phyloP scores from a whole-genome alignment of 306 rosid genomes.

The Ceratonia siliqua region DNA sequence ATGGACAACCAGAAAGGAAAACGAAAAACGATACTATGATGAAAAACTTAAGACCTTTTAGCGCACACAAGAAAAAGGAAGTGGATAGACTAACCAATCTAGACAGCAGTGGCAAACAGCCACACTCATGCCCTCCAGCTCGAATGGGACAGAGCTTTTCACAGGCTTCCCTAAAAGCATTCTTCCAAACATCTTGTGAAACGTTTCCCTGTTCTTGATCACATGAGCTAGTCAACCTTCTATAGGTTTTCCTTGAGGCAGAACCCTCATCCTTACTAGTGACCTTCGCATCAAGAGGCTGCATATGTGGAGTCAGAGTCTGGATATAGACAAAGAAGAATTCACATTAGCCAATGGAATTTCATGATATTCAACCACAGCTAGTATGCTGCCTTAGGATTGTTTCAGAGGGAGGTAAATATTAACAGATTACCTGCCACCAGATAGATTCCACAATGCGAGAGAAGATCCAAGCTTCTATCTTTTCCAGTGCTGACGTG shows the following conservation, averaged over 20 bases:
- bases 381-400: background rate
- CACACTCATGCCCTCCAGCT: constrained; percentile 84
- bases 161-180: constrained; percentile 70
- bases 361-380: background rate
- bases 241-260: constrained; percentile 47
- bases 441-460: constrained; percentile 81
- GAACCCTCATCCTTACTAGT: constrained; percentile 33
- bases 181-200: constrained; percentile 75
- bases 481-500: constrained; percentile 62
- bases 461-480: constrained; percentile 87
- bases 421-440: constrained; percentile 71
- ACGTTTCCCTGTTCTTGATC: constrained; percentile 62
- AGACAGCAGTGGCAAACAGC: constrained; percentile 71
- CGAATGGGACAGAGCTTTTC: constrained; percentile 80
- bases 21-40: background rate
- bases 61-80: background rate
- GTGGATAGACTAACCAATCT: constrained; percentile 54
- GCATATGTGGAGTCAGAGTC: constrained; percentile 88
- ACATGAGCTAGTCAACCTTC: constrained; percentile 49
- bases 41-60: background rate
- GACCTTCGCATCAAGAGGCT: constrained; percentile 50
- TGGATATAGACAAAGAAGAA: constrained; percentile 39
- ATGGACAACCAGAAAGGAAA: background rate
- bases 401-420: constrained; percentile 19
- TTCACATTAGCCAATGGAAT: constrained; percentile 18